Conservation (phyloP, 2,329 filamentous ascomycete genomes). For the Amylocarpus encephaloides region DNA sequence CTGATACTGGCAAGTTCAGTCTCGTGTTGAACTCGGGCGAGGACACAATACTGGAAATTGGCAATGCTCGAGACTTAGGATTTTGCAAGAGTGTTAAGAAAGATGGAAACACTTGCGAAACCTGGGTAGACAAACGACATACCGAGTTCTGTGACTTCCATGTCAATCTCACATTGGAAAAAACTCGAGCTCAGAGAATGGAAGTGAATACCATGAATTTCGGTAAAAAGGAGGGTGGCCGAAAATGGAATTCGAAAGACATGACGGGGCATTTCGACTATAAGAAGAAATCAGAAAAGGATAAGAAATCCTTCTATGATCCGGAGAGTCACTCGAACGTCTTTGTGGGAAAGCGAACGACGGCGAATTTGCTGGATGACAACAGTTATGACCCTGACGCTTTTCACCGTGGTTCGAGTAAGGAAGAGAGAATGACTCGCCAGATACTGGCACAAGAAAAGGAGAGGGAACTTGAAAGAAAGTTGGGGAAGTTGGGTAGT, state of each 20-base stretch:
- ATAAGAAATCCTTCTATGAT: slow-evolving; percentile 45
- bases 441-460: slow-evolving; percentile 61
- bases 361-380: slow-evolving; percentile 60
- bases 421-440: slow-evolving; percentile 59
- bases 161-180: slow-evolving; percentile 72
- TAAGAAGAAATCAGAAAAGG: slow-evolving; percentile 22
- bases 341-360: slow-evolving; percentile 45
- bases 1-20: slow-evolving; percentile 77
- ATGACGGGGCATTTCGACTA: slow-evolving; percentile 21
- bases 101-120: slow-evolving; percentile 71
- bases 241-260: slow-evolving; percentile 21
- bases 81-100: slow-evolving; percentile 82
- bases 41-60: slow-evolving; percentile 86
- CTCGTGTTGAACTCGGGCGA: slow-evolving; percentile 79
- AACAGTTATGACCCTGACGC: slow-evolving; percentile 51
- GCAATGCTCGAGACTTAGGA: slow-evolving; percentile 74
- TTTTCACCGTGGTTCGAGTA: slow-evolving; percentile 47
- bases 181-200: slow-evolving; percentile 60
- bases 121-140: slow-evolving; percentile 83
- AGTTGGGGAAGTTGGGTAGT: slow-evolving; percentile 56
- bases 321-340: slow-evolving; percentile 50
- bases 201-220: slow-evolving; percentile 70
- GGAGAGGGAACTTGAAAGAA: slow-evolving; percentile 65
- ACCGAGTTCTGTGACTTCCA: slow-evolving; percentile 93
- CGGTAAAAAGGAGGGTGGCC: slow-evolving; percentile 27